These are phyloP conservation scores for Rhizopogon rudus DNA, from an alignment of 768 basidiomycete genomes.

Conservation along the genomic window DNA sequence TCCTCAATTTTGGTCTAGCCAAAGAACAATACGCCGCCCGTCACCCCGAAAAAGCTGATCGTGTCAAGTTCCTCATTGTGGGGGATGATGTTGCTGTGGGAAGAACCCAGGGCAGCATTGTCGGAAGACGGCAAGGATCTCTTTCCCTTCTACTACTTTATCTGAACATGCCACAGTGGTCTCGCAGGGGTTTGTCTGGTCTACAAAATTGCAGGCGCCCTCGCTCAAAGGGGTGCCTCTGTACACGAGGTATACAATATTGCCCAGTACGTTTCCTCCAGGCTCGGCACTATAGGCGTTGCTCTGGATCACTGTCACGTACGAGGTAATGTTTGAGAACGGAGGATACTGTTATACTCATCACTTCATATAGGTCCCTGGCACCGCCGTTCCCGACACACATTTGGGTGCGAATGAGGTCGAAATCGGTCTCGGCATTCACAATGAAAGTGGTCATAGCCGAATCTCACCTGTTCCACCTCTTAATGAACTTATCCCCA, in stretches of 20 bases:
- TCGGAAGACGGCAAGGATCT: slow-evolving; percentile 63
- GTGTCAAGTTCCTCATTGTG: slow-evolving; percentile 74
- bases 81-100: slow-evolving; percentile 91
- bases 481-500: slow-evolving; percentile 62
- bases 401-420: slow-evolving; percentile 60
- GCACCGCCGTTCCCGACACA: slow-evolving; percentile 56
- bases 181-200: slow-evolving; percentile 79
- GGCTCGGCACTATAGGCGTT: slow-evolving; percentile 78
- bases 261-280: slow-evolving; percentile 62
- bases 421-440: slow-evolving; percentile 89
- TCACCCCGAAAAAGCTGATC: slow-evolving; percentile 61
- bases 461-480: slow-evolving; percentile 69
- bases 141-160: too few species aligned
- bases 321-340: slow-evolving; percentile 9
- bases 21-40: slow-evolving; percentile 76
- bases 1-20: slow-evolving; percentile 88
- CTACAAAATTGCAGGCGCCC: slow-evolving; percentile 88
- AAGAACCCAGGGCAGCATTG: slow-evolving; percentile 72
- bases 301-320: slow-evolving; percentile 90
- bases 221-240: slow-evolving; percentile 60
- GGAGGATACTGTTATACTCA: not conserved
- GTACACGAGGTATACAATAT: slow-evolving; percentile 65
- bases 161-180: slow-evolving; percentile 43
- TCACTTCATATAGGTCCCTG: slow-evolving; percentile 56
- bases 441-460: slow-evolving; percentile 79